These are phyloP conservation scores for Calonectria pseudoturangicola DNA, from an alignment of 2,329 filamentous ascomycete genomes.

Conservation along the genomic window DNA sequence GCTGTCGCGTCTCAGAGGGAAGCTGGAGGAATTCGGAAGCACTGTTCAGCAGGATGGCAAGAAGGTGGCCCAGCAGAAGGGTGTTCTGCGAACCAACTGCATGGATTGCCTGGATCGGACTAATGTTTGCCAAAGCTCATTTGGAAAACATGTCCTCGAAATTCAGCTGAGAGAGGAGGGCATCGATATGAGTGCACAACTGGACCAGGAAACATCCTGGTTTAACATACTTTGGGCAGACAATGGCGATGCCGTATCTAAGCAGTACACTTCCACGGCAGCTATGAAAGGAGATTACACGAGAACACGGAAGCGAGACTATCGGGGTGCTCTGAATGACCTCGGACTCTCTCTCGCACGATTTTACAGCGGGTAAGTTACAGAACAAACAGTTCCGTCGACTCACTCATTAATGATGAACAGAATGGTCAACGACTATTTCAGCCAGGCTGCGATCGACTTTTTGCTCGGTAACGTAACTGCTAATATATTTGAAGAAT, in stretches of 20 bases:
- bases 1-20: slow-evolving; percentile 80
- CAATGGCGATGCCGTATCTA: slow-evolving; percentile 96
- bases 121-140: slow-evolving; percentile 95
- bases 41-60: slow-evolving; percentile 74
- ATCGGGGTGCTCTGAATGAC: slow-evolving; percentile 92
- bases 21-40: slow-evolving; percentile 83
- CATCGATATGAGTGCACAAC: slow-evolving; percentile 83
- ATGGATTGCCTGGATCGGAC: slow-evolving; percentile 99
- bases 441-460: slow-evolving; percentile 95
- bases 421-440: slow-evolving; percentile 98
- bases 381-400: neutral
- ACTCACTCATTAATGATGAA: slow-evolving; percentile 51
- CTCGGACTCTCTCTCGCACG: slow-evolving; percentile 90
- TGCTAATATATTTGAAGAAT: slow-evolving; percentile 91
- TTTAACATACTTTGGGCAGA: slow-evolving; percentile 99
- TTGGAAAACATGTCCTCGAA: slow-evolving; percentile 88
- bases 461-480: slow-evolving; percentile 94
- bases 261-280: slow-evolving; percentile 95
- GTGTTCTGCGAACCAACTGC: slow-evolving; percentile 94
- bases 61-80: slow-evolving; percentile 74
- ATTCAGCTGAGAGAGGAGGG: slow-evolving; percentile 84
- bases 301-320: slow-evolving; percentile 90
- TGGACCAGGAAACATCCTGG: slow-evolving; percentile 89
- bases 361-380: slow-evolving; percentile 78
- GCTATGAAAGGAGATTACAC: slow-evolving; percentile 98